Evolutionary conservation across 2,329 filamentous ascomycete genomes (phyloP).

Genomic region (Trichoderma sp.): DNA sequence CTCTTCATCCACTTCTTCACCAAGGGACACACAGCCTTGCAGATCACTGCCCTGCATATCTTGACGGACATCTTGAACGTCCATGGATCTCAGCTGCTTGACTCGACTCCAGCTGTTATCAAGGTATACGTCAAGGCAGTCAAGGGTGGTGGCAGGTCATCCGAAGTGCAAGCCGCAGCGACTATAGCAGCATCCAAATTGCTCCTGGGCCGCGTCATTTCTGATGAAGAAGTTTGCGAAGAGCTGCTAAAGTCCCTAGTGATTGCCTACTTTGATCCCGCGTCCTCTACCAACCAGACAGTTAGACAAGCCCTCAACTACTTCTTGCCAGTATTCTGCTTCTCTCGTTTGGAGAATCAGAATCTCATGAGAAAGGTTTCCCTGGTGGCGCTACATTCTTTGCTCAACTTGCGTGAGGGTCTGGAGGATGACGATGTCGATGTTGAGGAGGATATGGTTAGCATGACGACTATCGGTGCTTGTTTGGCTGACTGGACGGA

Average conservation of each 20-base stretch:
- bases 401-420: constrained; percentile 71
- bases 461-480: constrained; percentile 73
- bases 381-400: constrained; percentile 71
- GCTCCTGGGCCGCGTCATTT: constrained; percentile 76
- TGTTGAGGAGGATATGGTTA: constrained; percentile 75
- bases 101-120: constrained; percentile 67
- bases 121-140: constrained; percentile 87
- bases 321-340: constrained; percentile 93
- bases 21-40: constrained; percentile 86
- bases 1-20: constrained; percentile 95
- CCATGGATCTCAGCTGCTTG: constrained; percentile 77
- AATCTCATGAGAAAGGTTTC: constrained; percentile 75
- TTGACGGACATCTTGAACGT: constrained; percentile 91
- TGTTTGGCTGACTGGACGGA: constrained; percentile 96
- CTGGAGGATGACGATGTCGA: constrained; percentile 76
- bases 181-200: constrained; percentile 84
- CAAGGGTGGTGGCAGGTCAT: constrained; percentile 67
- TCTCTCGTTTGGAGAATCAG: constrained; percentile 79
- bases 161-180: constrained; percentile 77
- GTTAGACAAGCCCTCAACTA: constrained; percentile 88
- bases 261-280: constrained; percentile 85
- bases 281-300: constrained; percentile 75
- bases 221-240: constrained; percentile 64
- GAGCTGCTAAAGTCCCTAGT: constrained; percentile 84
- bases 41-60: constrained; percentile 88